Evolutionary conservation across 2,329 filamentous ascomycete genomes (phyloP).

Genomic region (Aspergillus versicolor): DNA sequence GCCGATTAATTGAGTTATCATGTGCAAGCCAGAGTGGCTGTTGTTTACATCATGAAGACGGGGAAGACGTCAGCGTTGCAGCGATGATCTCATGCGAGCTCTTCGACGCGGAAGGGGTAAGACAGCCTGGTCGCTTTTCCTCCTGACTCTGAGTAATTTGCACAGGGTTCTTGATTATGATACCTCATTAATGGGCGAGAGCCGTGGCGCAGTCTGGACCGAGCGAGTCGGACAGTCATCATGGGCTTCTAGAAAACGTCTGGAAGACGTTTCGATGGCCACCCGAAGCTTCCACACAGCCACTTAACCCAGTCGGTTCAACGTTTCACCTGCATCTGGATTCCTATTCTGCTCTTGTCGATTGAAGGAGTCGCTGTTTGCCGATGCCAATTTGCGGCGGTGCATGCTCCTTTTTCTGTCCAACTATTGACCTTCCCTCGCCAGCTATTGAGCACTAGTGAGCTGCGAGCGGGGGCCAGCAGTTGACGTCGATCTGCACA

Average conservation of each 20-base stretch:
- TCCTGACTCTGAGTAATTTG: slow-evolving; percentile 44
- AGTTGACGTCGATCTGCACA: slow-evolving; percentile 21
- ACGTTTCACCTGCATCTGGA: slow-evolving; percentile 8
- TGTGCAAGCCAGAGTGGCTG: not conserved
- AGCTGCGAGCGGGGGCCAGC: not conserved
- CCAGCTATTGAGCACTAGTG: slow-evolving; percentile 22
- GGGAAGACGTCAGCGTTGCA: slow-evolving; percentile 10
- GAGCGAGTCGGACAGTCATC: slow-evolving; percentile 3
- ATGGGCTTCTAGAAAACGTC: slow-evolving; percentile 35
- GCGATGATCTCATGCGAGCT: slow-evolving; percentile 7
- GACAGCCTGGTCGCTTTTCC: not conserved
- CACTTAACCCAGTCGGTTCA: not conserved
- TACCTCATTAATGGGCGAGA: not conserved
- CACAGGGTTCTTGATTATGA: not conserved
- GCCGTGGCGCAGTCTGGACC: slow-evolving; percentile 14
- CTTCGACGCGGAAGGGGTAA: not conserved
- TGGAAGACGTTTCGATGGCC: slow-evolving; percentile 27
- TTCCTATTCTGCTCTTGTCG: slow-evolving; percentile 1
- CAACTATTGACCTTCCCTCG: not conserved
- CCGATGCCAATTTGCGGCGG: not conserved
- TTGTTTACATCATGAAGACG: slow-evolving; percentile 1
- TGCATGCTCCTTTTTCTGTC: not conserved
- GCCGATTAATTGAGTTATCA: not conserved
- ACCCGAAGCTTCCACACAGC: slow-evolving; percentile 27
- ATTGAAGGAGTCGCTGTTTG: not conserved